Percentiles rank a stretch among this genome's conserved stretches.
phyloP scores from a whole-genome alignment of 2,329 filamentous ascomycete genomes.

The Whalleya microplaca region DNA sequence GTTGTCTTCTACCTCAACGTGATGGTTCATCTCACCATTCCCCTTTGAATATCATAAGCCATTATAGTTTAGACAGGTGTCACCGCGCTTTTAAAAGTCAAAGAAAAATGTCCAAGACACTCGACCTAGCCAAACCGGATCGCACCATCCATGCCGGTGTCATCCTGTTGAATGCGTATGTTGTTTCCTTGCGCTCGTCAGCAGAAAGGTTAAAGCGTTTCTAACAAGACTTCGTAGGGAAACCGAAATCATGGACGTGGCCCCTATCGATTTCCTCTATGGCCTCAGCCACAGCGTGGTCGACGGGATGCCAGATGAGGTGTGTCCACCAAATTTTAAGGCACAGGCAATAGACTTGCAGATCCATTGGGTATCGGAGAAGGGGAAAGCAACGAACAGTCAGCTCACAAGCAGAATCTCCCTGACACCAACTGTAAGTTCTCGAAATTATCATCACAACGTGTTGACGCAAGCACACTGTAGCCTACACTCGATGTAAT shows the following conservation, averaged over 20 bases:
- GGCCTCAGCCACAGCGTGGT: conserved; percentile 23
- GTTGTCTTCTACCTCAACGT: neutral
- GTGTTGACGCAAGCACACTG: too few species aligned
- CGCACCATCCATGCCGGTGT: conserved; percentile 36
- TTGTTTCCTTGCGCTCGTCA: neutral
- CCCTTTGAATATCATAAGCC: neutral
- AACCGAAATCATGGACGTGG: conserved; percentile 42
- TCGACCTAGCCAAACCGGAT: conserved; percentile 31
- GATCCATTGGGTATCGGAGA: conserved; percentile 42
- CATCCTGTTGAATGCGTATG: conserved; percentile 35
- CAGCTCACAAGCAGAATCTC: conserved; percentile 33
- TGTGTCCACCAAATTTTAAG: conserved; percentile 19
- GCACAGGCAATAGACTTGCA: conserved; percentile 33
- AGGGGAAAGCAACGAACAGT: conserved; percentile 13
- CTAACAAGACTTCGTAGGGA: conserved; percentile 21
- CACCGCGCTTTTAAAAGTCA: neutral
- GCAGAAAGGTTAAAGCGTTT: neutral
- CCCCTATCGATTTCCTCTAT: conserved; percentile 38
- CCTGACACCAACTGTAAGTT: conserved; percentile 37
- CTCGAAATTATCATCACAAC: neutral
- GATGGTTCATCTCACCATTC: neutral
- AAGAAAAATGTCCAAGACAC: conserved; percentile 5
- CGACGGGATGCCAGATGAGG: conserved; percentile 16
- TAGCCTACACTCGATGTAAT: too few species aligned
- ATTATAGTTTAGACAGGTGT: neutral